Conservation (phyloP, 1,284 basidiomycete genomes). For the Psilocybe mexicana region DNA sequence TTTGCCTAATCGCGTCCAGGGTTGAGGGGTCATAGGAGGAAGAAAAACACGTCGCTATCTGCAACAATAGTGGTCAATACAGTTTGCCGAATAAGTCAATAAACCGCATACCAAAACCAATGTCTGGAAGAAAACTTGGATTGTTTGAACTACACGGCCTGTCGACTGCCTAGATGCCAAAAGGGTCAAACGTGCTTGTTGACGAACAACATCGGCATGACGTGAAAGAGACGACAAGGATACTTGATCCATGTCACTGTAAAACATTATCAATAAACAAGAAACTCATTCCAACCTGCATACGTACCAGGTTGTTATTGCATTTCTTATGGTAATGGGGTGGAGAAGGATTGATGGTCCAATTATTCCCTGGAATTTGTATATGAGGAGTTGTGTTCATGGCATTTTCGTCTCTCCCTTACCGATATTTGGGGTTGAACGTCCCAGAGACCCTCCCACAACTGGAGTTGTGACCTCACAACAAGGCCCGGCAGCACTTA, state of each 20-base stretch:
- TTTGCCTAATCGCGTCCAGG: constrained; percentile 15
- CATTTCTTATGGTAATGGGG: constrained; percentile 32
- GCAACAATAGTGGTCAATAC: constrained; percentile 25
- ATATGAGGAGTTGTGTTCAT: neutral
- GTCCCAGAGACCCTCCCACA: constrained; percentile 25
- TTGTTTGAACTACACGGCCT: constrained; percentile 43
- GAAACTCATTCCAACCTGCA: neutral
- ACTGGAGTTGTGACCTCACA: constrained; percentile 23
- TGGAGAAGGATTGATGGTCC: constrained; percentile 38
- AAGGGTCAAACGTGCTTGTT: constrained; percentile 35
- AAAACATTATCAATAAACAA: constrained; percentile 1
- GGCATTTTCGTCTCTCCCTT: neutral
- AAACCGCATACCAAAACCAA: constrained; percentile 38
- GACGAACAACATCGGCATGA: constrained; percentile 37
- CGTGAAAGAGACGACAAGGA: constrained; percentile 30
- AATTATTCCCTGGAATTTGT: constrained; percentile 20
- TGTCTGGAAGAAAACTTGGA: constrained; percentile 38
- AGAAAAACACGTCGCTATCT: constrained; percentile 40
- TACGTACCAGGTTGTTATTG: constrained; percentile 36
- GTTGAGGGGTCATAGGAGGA: constrained; percentile 33
- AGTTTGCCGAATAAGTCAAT: neutral
- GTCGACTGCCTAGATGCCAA: constrained; percentile 36
- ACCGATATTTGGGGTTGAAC: constrained; percentile 14
- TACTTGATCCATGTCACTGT: constrained; percentile 37
- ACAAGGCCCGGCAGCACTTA: constrained; percentile 14